phyloP scores from a whole-genome alignment of 768 basidiomycete species.

The Mycena olivaceomarginata region DNA sequence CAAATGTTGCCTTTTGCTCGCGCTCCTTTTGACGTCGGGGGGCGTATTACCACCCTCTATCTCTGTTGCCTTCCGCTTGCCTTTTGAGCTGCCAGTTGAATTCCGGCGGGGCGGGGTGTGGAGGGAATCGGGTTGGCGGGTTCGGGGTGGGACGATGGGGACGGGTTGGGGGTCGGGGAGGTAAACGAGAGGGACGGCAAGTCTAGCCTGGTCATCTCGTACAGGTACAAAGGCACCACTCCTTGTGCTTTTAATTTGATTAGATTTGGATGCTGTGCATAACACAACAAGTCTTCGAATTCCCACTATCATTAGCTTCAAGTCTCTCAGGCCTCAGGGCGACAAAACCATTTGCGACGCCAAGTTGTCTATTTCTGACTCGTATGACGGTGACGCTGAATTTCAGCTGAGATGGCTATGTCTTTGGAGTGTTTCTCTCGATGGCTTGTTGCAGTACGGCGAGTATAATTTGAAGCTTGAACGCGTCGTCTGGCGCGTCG shows the following conservation, averaged over 20 bases:
- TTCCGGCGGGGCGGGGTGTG: conserved; percentile 18
- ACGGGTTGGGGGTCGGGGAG: conserved; percentile 37
- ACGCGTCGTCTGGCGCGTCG: conserved; percentile 12
- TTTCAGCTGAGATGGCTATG: conserved; percentile 52
- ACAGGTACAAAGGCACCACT: conserved; percentile 19
- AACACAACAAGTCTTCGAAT: background rate
- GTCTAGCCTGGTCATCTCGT: conserved; percentile 26
- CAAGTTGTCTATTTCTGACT: conserved; percentile 24
- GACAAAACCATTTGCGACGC: no score
- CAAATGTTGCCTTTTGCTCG: conserved; percentile 42
- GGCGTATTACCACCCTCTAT: conserved; percentile 42
- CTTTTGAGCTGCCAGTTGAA: conserved; percentile 29
- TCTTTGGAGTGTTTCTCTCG: conserved; percentile 50
- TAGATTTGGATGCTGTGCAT: background rate
- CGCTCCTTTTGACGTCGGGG: conserved; percentile 39
- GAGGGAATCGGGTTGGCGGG: conserved; percentile 11
- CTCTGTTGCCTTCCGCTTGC: conserved; percentile 45
- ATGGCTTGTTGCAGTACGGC: no score
- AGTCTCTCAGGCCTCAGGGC: no score
- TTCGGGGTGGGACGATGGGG: conserved; percentile 5
- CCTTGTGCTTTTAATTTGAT: background rate
- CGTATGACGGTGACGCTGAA: conserved; percentile 57
- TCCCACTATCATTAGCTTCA: no score
- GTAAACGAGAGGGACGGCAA: conserved; percentile 38
- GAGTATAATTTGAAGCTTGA: no score